Conservation (phyloP, 495 filamentous ascomycete genomes). For the Astrocystis sublimbata region DNA sequence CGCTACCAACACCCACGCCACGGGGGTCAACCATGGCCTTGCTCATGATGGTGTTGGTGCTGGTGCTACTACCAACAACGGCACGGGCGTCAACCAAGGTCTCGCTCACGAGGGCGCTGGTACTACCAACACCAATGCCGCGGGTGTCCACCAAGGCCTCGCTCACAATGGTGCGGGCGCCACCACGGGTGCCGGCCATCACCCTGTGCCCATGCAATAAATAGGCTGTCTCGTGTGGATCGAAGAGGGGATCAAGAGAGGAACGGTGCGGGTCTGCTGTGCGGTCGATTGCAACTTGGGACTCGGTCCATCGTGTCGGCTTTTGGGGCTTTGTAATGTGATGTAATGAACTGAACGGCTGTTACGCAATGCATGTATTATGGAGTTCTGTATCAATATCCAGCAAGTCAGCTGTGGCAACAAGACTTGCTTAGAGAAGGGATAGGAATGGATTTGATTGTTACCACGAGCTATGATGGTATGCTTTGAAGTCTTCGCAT, state of each 20-base stretch:
- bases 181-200: not conserved
- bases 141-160: no score
- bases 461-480: no score
- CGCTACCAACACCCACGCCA: no score
- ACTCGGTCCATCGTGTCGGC: not conserved
- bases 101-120: no score
- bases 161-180: slow-evolving; percentile 8
- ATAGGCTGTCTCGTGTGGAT: no score
- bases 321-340: not conserved
- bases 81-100: no score
- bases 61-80: no score
- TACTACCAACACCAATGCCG: no score
- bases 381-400: not conserved
- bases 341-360: not conserved
- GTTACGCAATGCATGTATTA: not conserved
- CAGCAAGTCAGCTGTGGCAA: not conserved
- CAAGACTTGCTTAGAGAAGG: not conserved
- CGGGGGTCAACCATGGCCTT: no score
- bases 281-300: not conserved
- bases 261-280: not conserved
- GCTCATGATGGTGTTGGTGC: no score
- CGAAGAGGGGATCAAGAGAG: no score
- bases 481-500: no score
- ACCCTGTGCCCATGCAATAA: slow-evolving; percentile 20
- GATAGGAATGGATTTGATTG: not conserved